Percentiles rank a stretch among this genome's conserved stretches.
phyloP scores from a whole-genome alignment of 2,329 filamentous ascomycete genomes.

The Laburnicola sp. region DNA sequence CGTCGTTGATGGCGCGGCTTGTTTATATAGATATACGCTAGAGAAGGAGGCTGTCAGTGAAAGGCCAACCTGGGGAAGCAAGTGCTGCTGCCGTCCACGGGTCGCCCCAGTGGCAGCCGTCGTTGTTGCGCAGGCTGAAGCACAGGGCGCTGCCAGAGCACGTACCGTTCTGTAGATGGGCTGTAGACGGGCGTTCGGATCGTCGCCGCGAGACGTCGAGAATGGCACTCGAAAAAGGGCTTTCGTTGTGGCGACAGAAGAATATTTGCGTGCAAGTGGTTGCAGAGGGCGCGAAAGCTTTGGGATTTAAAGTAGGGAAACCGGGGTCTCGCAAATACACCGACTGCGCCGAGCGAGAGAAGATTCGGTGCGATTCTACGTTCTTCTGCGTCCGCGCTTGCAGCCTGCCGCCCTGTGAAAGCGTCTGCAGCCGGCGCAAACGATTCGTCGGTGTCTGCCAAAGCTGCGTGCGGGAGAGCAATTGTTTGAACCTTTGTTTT shows the following conservation, averaged over 20 bases:
- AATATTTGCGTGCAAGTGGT: constrained; percentile 13
- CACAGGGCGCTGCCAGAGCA: not conserved
- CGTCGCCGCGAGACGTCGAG: not conserved
- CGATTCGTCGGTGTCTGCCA: not conserved
- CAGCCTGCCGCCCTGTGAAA: constrained; percentile 29
- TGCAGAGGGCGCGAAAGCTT: constrained; percentile 23
- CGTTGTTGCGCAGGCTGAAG: constrained; percentile 3
- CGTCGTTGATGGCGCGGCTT: too few relatives aligned
- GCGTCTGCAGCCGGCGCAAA: constrained; percentile 16
- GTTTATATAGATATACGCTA: too few relatives aligned
- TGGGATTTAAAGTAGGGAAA: constrained; percentile 40
- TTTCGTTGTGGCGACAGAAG: not conserved
- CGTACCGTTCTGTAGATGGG: too few relatives aligned
- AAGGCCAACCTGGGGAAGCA: too few relatives aligned
- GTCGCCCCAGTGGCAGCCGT: not conserved
- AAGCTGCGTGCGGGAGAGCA: not conserved
- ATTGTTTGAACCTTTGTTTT: too few relatives aligned
- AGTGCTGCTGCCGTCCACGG: too few relatives aligned
- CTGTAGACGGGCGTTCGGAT: not conserved
- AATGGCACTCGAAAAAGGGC: not conserved
- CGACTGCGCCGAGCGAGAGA: constrained; percentile 40
- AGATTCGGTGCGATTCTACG: constrained; percentile 42
- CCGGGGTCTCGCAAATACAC: constrained; percentile 36
- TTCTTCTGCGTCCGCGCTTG: constrained; percentile 35
- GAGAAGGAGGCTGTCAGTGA: not conserved